Evolutionary conservation across 495 filamentous ascomycete genomes (phyloP).

Genomic region (Aspergillus taichungensis): DNA sequence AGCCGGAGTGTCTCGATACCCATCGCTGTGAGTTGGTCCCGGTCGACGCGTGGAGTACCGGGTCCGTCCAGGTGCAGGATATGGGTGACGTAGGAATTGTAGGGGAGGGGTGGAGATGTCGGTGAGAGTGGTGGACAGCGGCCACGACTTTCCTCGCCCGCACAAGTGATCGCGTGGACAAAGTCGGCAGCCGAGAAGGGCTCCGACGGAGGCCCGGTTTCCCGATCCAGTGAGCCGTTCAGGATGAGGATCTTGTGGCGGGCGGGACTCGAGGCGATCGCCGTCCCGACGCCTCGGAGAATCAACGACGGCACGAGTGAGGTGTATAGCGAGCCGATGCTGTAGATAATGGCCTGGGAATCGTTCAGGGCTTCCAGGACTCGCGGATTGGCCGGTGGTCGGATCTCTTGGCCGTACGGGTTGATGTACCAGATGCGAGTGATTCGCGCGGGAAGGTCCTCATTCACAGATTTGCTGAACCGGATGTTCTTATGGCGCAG

Average conservation of each 20-base stretch:
- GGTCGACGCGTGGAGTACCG: conserved; percentile 63
- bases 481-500: conserved; percentile 70
- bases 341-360: conserved; percentile 69
- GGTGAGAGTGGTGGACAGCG: conserved; percentile 7
- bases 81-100: conserved; percentile 64
- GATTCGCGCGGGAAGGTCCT: conserved; percentile 69
- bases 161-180: conserved; percentile 64
- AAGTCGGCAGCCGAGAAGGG: conserved; percentile 71
- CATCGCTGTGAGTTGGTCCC: conserved; percentile 47
- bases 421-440: conserved; percentile 93
- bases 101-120: conserved; percentile 7
- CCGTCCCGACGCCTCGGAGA: conserved; percentile 36
- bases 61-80: conserved; percentile 70
- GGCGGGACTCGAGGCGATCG: conserved; percentile 32
- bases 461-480: conserved; percentile 65
- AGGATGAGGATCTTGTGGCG: conserved; percentile 75
- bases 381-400: conserved; percentile 67
- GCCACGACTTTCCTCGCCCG: conserved; percentile 42
- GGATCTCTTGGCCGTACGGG: conserved; percentile 87
- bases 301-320: conserved; percentile 59
- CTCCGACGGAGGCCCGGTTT: conserved; percentile 58
- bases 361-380: conserved; percentile 56
- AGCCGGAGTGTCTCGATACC: conserved; percentile 71
- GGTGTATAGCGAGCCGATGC: conserved; percentile 84
- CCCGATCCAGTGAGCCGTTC: conserved; percentile 74